Conservation (phyloP, 192 early-diverging fungal species). For the Diversispora eburnea region DNA sequence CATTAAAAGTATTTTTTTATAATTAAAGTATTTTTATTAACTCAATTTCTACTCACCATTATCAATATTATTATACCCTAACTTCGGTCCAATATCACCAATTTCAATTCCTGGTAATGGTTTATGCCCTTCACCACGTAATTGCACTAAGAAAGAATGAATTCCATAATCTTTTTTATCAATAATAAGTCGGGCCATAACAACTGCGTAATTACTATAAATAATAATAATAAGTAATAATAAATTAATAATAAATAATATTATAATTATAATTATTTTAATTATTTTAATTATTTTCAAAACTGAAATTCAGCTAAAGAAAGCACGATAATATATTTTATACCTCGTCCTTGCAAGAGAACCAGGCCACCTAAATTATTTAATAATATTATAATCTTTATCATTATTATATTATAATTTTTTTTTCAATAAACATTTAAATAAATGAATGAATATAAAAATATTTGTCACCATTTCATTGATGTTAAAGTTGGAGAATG, state of each 20-base stretch:
- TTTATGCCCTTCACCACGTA: constrained; percentile 37
- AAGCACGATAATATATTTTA: not conserved
- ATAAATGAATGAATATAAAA: no score
- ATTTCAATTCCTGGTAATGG: constrained; percentile 38
- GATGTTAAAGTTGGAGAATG: constrained; percentile 66
- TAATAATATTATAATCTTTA: no score
- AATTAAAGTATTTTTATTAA: no score
- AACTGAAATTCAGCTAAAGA: no score
- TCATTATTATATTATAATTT: not conserved
- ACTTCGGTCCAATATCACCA: constrained; percentile 59
- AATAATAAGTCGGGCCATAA: constrained; percentile 78
- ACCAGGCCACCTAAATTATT: constrained; percentile 64
- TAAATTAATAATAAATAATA: no score
- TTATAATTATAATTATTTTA: no score
- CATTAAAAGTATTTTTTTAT: no score
- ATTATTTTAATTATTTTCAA: no score
- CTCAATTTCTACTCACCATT: constrained; percentile 20
- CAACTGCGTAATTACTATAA: constrained; percentile 60
- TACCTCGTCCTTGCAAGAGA: constrained; percentile 64
- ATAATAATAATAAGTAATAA: no score
- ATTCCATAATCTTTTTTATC: constrained; percentile 62
- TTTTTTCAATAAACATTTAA: not conserved
- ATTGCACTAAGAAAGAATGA: constrained; percentile 53
- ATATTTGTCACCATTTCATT: constrained; percentile 67
- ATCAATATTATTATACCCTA: constrained; percentile 57